These are phyloP conservation scores for Saccharomyces hybrid DNA, from an alignment of 1,139 yeast genomes.

Conservation along the genomic window DNA sequence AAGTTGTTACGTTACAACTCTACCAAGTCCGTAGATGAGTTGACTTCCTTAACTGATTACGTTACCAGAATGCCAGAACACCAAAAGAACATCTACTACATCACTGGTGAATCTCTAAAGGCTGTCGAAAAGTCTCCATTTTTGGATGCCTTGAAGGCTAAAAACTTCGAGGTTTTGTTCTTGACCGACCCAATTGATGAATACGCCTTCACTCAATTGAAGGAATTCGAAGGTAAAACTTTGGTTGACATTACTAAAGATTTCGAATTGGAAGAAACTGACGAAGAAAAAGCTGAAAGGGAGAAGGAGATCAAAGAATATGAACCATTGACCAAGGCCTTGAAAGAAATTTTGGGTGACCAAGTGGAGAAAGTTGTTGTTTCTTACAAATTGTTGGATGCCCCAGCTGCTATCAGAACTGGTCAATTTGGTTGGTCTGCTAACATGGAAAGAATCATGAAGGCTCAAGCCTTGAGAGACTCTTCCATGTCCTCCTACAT, in stretches of 20 bases:
- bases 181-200: conserved; percentile 99
- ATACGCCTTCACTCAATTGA: conserved; percentile 98
- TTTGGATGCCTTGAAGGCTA: conserved; percentile 97
- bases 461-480: conserved; percentile 99
- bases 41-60: conserved; percentile 91
- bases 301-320: conserved; percentile 88
- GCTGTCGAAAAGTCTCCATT: conserved; percentile 99
- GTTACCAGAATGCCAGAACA: conserved; percentile 99
- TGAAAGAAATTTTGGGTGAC: conserved; percentile 96
- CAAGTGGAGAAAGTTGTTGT: conserved; percentile 99
- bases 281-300: conserved; percentile 91
- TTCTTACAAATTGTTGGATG: conserved; percentile 93
- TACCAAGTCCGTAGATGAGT: conserved; percentile 89
- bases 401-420: conserved; percentile 99
- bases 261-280: conserved; percentile 98
- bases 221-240: conserved; percentile 99
- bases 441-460: conserved; percentile 99
- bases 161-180: conserved; percentile 96
- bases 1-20: conserved; percentile 96
- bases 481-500: conserved; percentile 98
- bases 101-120: conserved; percentile 97
- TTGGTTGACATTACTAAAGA: conserved; percentile 98
- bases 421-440: conserved; percentile 99
- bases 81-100: conserved; percentile 98
- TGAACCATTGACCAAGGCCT: conserved; percentile 89